Evolutionary conservation across 2,329 filamentous ascomycete species (phyloP).

Genomic region (Graphilbum fragrans): DNA sequence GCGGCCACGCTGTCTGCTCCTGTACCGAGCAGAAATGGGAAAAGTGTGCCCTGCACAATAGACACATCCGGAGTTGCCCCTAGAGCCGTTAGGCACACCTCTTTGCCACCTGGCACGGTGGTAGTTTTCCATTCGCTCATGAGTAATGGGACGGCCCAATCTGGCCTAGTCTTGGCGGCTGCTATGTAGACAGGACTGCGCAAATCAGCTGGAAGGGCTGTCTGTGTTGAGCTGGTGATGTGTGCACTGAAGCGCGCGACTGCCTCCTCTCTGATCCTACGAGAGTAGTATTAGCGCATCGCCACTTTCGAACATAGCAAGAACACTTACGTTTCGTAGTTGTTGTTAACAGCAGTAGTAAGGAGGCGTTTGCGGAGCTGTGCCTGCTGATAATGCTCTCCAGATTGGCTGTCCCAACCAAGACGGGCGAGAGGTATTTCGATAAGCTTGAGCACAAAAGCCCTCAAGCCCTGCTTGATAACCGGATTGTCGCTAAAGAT

Average conservation of each 20-base stretch:
- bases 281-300: slow-evolving; percentile 5
- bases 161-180: slow-evolving; percentile 58
- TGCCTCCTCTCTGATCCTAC: slow-evolving; percentile 58
- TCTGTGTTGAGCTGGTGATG: slow-evolving; percentile 53
- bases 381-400: slow-evolving; percentile 74
- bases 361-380: slow-evolving; percentile 78
- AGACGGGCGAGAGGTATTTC: slow-evolving; percentile 63
- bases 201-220: slow-evolving; percentile 68
- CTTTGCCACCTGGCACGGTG: slow-evolving; percentile 80
- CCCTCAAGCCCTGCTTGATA: slow-evolving; percentile 61
- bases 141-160: slow-evolving; percentile 57
- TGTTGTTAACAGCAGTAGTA: slow-evolving; percentile 58
- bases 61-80: slow-evolving; percentile 58
- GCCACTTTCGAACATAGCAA: slow-evolving; percentile 10
- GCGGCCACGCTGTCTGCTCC: slow-evolving; percentile 55
- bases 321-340: slow-evolving; percentile 56
- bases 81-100: slow-evolving; percentile 67
- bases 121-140: slow-evolving; percentile 78
- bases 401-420: slow-evolving; percentile 63
- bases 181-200: slow-evolving; percentile 71
- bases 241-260: slow-evolving; percentile 72
- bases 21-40: slow-evolving; percentile 65
- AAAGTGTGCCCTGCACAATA: slow-evolving; percentile 54
- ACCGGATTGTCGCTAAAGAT: slow-evolving; percentile 69
- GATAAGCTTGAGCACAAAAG: slow-evolving; percentile 68